Base-by-base conservation (phyloP, 371 early-diverging fungal genomes). In the Mucor plumbeus region DNA sequence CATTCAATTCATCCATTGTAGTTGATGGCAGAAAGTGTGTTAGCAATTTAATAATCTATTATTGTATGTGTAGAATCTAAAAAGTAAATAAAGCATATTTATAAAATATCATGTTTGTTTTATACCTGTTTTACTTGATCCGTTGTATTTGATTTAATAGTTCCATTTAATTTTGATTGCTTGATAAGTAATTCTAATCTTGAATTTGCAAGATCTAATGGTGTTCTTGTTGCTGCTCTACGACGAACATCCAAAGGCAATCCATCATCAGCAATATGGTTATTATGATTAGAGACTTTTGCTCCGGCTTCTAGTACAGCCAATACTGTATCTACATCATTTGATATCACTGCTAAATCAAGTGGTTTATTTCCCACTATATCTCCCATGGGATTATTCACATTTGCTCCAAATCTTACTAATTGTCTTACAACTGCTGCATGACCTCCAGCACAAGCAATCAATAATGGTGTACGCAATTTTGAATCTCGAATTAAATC, bases 361-460 rank as follows among this genome's bases (percentile, higher is more conserved):
- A 83, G 60, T 10, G 83, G 83, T 61, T 68, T 77, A 44, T 83
- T 83, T 0, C 83, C 83, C 11, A 83, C 71, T 60, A 83, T 74
- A 59, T 83, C 83, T 13, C 83, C 83, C 59, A 73, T 62, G 9
- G 79, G 75, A 66, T 81, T 81, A 67, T 80, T 83, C 4, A 77
- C 79, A 63, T 80, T 79, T 10, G 83, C 79, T 8, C 83, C 83
- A 44, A 57, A 77, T 10, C 67, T 54, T 31, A 83, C 65, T 21
- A 83, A 44, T 15, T 67, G 50, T 34, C 69, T 61, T 9, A 79
- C 79, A 6, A 83, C 64, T 9, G 69, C 81, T 31, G 81, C 74
- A 39, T 79, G 68, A 19, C 83, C 83, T 50, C 73, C 76, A n/a
- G 81, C 81, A 66, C 83, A 77, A 3, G 83, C 83, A 41, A 83